Evolutionary conservation across 805 yeast species (phyloP), one percentile per base, ranked within the genome.

Genomic region (Huiozyma sinensis): DNA sequence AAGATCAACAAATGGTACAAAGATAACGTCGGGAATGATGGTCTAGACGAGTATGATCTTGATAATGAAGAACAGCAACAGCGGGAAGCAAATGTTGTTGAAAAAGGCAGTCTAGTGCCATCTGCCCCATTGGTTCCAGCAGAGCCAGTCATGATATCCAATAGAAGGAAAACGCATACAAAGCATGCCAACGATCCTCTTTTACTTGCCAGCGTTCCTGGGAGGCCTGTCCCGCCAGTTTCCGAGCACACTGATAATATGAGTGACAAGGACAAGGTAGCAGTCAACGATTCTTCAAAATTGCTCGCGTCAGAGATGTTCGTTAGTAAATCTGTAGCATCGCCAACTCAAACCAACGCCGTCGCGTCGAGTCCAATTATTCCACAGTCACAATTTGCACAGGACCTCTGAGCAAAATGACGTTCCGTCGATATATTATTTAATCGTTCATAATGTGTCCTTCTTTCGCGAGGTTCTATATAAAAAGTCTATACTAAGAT

Each of bases 1-100:
- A 82, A 77, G 52, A 59, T 83, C 6, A 84, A 83, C 1, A 79
- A 74, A 48, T 81, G 90, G 86, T 83, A 83, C 51, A 71, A 70
- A 43, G 62, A 58, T 12, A 48, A 48, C 17, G 57, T 57, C 2
- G 28, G 35, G 7, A 40, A 40, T 11, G 39, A 39, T 6, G 36
- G 41, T 32, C 45, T 43, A 9, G 41, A 45, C 11, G 48, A 29
- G 7, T 29, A 37, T 17, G 40, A 41, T 12, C 39, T 37, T 12
- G 36, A 39, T 24, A 35, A 39, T 10, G 36, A 41, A 1, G 24
- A 17, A 17, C 24, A 17, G 24, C 24, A 17, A 17, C 24, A 17
- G 24, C 24, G 24, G 24, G n/a, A 8, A 8, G 33, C 33, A 31
- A 31, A 31, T 33, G 28, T 31, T 10, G 11, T 24, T 6, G 41